A percentile compares a stretch with the other conserved stretches of the same genome.
Conservation (phyloP, 495 filamentous ascomycete species). For the Neurospora africana region DNA sequence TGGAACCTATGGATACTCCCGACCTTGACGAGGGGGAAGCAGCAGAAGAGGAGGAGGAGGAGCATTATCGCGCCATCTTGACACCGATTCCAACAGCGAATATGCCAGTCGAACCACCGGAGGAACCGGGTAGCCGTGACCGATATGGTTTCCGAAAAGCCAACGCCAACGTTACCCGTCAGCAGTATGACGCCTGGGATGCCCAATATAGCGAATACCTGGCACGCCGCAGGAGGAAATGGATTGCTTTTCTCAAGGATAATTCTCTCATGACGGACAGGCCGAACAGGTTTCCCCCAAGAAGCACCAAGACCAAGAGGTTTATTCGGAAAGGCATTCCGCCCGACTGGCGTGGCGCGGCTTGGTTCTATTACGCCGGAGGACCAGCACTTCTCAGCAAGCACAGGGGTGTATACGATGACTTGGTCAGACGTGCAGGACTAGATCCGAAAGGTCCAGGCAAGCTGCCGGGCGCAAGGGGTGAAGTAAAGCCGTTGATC, state of each 20-base stretch:
- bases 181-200: conserved; percentile 79
- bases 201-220: conserved; percentile 57
- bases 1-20: not conserved
- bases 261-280: conserved; percentile 59
- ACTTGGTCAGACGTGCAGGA: conserved; percentile 44
- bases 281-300: conserved; percentile 68
- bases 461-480: conserved; percentile 1
- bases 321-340: conserved; percentile 95
- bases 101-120: conserved; percentile 17
- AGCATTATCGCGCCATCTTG: not conserved
- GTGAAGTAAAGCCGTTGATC: conserved; percentile 55
- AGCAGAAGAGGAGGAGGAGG: not conserved
- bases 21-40: not conserved
- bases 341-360: conserved; percentile 79
- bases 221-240: conserved; percentile 64
- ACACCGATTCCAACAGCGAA: conserved; percentile 13
- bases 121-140: conserved; percentile 45
- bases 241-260: conserved; percentile 66
- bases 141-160: conserved; percentile 86
- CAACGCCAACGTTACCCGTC: conserved; percentile 62
- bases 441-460: conserved; percentile 13
- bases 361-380: conserved; percentile 97
- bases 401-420: conserved; percentile 62
- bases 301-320: conserved; percentile 70
- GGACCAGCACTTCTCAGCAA: conserved; percentile 67